A percentile compares a stretch with the other conserved stretches of the same genome.
Conservation (phyloP, 768 basidiomycete species). For the Psilocybe cyanescens region DNA sequence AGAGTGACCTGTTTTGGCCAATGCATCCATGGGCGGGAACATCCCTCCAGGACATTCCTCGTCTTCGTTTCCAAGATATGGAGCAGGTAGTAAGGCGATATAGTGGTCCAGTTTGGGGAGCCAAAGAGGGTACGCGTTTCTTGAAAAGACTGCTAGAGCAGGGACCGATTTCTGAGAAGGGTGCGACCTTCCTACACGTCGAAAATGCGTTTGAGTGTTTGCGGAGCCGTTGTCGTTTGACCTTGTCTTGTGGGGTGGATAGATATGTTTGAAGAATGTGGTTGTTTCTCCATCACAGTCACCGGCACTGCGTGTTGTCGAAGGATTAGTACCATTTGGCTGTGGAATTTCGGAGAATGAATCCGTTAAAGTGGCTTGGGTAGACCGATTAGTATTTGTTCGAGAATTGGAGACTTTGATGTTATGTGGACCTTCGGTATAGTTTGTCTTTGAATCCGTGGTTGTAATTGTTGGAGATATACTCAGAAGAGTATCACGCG, state of each 20-base stretch:
- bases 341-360: neutral
- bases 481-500: neutral
- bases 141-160: slow-evolving; percentile 58
- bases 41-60: slow-evolving; percentile 33
- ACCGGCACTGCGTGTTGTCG: neutral
- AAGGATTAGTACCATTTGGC: neutral
- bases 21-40: slow-evolving; percentile 67
- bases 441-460: neutral
- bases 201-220: neutral
- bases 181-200: neutral
- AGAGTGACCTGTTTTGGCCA: slow-evolving; percentile 49
- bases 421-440: neutral
- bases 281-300: neutral
- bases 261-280: slow-evolving; percentile 19
- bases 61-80: slow-evolving; percentile 39
- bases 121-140: slow-evolving; percentile 59
- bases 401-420: neutral
- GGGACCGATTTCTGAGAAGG: slow-evolving; percentile 51
- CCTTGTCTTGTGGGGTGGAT: slow-evolving; percentile 23
- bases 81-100: slow-evolving; percentile 50
- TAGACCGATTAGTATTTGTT: neutral
- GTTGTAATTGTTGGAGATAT: neutral
- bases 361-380: neutral
- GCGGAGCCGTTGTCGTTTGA: neutral
- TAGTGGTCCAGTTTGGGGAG: slow-evolving; percentile 66